A percentile compares a stretch with the other conserved stretches of the same genome.
These are phyloP conservation scores for Nicotiana undulata DNA, from an alignment of 257 asterid genomes.

Conservation along the genomic window DNA sequence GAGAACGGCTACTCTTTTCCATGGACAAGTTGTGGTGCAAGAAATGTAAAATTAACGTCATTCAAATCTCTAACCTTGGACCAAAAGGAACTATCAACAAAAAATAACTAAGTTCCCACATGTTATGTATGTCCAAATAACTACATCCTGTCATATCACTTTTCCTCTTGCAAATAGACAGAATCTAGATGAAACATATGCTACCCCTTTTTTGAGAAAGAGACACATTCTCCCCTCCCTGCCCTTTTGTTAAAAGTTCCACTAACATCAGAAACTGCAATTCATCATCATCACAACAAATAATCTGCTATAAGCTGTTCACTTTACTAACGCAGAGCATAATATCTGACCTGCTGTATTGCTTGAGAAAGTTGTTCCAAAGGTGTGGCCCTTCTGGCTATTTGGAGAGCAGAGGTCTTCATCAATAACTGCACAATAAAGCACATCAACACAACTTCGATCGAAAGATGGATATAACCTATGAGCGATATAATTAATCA, in stretches of 20 bases:
- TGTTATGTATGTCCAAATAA: neutral
- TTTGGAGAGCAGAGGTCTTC: conserved; percentile 67
- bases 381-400: conserved; percentile 65
- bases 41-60: too few relatives aligned
- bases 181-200: neutral
- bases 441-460: neutral
- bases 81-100: neutral
- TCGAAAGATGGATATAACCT: neutral
- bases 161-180: neutral
- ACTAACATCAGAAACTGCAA: neutral
- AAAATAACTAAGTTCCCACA: neutral
- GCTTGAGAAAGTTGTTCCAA: conserved; percentile 73
- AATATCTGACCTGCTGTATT: conserved; percentile 61
- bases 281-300: neutral
- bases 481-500: neutral
- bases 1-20: too few relatives aligned
- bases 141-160: neutral
- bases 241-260: neutral
- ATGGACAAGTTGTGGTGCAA: too few relatives aligned
- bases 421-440: conserved; percentile 58
- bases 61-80: too few relatives aligned
- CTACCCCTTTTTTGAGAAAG: neutral
- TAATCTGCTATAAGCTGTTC: neutral
- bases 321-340: neutral
- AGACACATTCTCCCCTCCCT: too few relatives aligned